Evolutionary conservation across 73 alveolate species (phyloP).

Genomic region (Paraurostyla sp.): DNA sequence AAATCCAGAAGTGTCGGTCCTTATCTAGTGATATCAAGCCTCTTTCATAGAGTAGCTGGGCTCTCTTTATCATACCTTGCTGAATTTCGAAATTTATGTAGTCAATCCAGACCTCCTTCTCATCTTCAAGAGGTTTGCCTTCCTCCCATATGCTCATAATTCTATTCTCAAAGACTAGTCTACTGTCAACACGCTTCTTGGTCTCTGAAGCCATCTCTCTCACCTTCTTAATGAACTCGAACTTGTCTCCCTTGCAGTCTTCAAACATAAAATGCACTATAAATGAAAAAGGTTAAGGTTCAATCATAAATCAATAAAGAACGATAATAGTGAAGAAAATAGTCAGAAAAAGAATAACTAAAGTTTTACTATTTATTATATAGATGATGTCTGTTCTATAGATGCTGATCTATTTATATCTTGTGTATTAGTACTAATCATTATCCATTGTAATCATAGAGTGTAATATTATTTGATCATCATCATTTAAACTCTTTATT

Average conservation of each 20-base stretch:
- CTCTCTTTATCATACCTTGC: constrained; percentile 42
- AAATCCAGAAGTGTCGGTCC: constrained; percentile 38
- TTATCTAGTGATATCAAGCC: constrained; percentile 52
- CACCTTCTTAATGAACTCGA: constrained; percentile 13
- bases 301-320: neutral
- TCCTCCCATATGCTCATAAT: constrained; percentile 36
- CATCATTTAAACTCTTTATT: neutral
- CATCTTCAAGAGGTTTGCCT: constrained; percentile 31
- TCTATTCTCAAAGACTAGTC: constrained; percentile 31
- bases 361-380: neutral
- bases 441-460: no score
- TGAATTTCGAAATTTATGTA: constrained; percentile 30
- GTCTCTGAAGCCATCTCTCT: constrained; percentile 19
- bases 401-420: neutral
- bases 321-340: neutral
- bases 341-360: neutral
- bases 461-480: neutral
- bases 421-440: no score
- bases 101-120: constrained; percentile 45
- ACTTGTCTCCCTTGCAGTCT: constrained; percentile 50
- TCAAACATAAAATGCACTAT: constrained; percentile 44
- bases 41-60: constrained; percentile 51
- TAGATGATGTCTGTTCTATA: no score
- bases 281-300: neutral
- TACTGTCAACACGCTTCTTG: neutral